Conservation (phyloP, 805 yeast species). For the Candida nonsorbophila region DNA sequence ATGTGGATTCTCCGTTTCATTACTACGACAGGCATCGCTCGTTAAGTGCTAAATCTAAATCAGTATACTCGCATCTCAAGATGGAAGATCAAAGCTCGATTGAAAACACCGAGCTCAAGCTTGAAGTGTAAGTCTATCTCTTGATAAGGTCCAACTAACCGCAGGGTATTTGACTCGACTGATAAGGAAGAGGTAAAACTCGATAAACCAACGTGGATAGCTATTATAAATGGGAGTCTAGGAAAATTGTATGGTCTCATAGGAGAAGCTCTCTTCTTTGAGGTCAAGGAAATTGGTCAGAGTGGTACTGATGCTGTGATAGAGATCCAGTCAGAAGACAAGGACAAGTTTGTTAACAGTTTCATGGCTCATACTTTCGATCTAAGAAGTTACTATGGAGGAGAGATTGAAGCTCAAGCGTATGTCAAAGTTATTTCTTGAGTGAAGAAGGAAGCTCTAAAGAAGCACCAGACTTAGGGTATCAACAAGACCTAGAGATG, state of each 20-base stretch:
- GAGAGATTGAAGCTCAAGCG: conserved; percentile 6
- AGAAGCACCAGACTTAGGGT: too few species aligned
- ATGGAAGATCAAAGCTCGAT: too few species aligned
- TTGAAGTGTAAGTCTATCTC: too few species aligned
- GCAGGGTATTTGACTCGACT: conserved; percentile 4
- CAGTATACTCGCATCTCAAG: too few species aligned
- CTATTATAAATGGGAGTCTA: conserved; percentile 18
- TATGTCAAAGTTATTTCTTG: conserved; percentile 1
- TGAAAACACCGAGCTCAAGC: too few species aligned
- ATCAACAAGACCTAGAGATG: too few species aligned
- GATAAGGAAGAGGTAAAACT: conserved; percentile 5
- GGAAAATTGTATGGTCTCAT: conserved; percentile 25
- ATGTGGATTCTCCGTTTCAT: background rate
- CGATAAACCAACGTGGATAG: conserved; percentile 24
- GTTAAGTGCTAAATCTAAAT: too few species aligned
- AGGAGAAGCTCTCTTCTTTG: conserved; percentile 28
- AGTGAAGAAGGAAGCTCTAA: too few species aligned
- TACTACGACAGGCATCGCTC: too few species aligned
- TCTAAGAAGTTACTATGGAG: conserved; percentile 19
- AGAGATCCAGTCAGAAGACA: conserved; percentile 25
- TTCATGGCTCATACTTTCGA: conserved; percentile 25
- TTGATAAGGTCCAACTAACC: background rate
- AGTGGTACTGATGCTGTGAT: conserved; percentile 13
- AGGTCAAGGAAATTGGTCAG: conserved; percentile 14
- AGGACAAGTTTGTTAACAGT: conserved; percentile 22